These are phyloP conservation scores for Monascus purpureus DNA, from an alignment of 495 filamentous ascomycete genomes.

Conservation along the genomic window DNA sequence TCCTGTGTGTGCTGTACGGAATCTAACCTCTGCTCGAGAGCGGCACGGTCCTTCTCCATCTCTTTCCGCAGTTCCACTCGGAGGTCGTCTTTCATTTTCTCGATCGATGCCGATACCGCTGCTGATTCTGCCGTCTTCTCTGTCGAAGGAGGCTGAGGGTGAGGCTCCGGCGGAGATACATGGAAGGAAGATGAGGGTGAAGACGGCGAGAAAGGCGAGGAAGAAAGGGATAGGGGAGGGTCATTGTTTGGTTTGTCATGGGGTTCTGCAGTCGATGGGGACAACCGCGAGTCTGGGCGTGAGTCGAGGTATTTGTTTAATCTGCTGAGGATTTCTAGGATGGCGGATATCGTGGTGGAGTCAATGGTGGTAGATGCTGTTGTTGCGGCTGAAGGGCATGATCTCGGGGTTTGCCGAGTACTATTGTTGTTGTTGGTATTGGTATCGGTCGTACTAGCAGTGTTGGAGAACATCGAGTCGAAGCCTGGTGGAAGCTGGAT, in stretches of 20 bases:
- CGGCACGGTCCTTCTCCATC: constrained; percentile 18
- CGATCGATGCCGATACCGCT: background rate
- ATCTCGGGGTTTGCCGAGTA: background rate
- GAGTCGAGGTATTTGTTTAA: constrained; percentile 26
- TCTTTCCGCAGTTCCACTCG: constrained; percentile 19
- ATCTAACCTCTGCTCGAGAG: constrained; percentile 24
- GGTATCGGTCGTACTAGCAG: background rate
- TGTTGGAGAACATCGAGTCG: no score
- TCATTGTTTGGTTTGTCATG: background rate
- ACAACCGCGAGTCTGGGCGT: constrained; percentile 6
- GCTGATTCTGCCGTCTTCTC: background rate
- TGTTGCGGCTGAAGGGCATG: background rate
- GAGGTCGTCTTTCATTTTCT: constrained; percentile 21
- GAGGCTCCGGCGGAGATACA: background rate
- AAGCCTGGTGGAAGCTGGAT: background rate
- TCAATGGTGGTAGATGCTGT: constrained; percentile 1
- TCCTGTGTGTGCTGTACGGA: constrained; percentile 30
- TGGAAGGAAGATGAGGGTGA: background rate
- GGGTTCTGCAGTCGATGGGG: constrained; percentile 9
- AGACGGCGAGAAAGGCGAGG: constrained; percentile 1
- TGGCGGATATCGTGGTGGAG: constrained; percentile 17
- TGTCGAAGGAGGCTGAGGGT: background rate
- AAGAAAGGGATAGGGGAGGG: background rate
- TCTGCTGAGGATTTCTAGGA: constrained; percentile 23
- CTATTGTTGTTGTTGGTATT: background rate